These are phyloP conservation scores for Aquilaria malaccensis DNA, from an alignment of 345 rosid species.

Conservation along the genomic window DNA sequence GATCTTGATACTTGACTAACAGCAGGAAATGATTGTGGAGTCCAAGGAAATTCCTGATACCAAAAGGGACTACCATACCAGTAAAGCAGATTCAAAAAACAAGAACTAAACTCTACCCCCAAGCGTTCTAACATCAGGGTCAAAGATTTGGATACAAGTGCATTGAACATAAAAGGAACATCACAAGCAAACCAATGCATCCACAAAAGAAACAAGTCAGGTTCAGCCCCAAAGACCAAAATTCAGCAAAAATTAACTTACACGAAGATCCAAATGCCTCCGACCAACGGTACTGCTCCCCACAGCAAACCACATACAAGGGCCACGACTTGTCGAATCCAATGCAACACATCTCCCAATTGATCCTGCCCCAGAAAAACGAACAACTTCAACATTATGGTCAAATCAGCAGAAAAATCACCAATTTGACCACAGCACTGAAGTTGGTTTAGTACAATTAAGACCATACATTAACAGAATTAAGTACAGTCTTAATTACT, in stretches of 20 bases:
- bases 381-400: neutral
- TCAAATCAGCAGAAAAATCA: neutral
- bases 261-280: constrained; percentile 84
- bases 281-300: constrained; percentile 83
- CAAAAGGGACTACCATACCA: too few species aligned
- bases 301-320: constrained; percentile 74
- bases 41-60: too few species aligned
- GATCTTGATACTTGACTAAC: too few species aligned
- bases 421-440: constrained; percentile 1
- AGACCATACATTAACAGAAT: neutral
- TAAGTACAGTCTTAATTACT: neutral
- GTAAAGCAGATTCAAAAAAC: too few species aligned
- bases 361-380: constrained; percentile 58
- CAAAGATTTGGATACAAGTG: too few species aligned
- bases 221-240: neutral
- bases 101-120: too few species aligned
- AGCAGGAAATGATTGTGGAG: too few species aligned
- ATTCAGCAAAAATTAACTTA: constrained; percentile 29
- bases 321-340: constrained; percentile 88
- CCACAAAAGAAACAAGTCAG: too few species aligned
- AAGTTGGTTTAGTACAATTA: neutral
- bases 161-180: too few species aligned
- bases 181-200: too few species aligned
- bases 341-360: constrained; percentile 95
- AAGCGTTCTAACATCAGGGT: too few species aligned